These are phyloP conservation scores for Agastache rugosa DNA, from an alignment of 257 asterid species.

Conservation along the genomic window DNA sequence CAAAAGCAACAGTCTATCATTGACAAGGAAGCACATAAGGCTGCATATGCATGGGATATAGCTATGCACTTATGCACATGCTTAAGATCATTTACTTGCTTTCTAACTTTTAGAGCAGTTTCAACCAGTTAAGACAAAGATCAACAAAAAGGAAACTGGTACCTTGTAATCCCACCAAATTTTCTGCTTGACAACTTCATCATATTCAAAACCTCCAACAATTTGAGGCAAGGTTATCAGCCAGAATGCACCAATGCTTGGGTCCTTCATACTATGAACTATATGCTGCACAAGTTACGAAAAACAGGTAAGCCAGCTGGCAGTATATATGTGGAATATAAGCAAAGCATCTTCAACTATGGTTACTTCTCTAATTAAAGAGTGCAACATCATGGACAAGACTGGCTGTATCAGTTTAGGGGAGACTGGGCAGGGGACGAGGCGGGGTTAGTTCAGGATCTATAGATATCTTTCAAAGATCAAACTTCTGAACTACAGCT, in stretches of 20 bases:
- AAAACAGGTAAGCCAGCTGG: conserved; percentile 25
- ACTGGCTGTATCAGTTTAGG: not conserved
- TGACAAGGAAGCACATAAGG: conserved; percentile 23
- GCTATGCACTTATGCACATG: conserved; percentile 17
- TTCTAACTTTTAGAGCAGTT: not conserved
- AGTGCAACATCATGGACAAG: not conserved
- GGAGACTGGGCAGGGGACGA: not conserved
- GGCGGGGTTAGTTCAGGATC: too few species aligned
- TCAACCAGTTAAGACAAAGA: conserved; percentile 1
- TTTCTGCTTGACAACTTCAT: conserved; percentile 90
- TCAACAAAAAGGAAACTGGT: conserved; percentile 5
- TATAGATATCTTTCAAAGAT: not conserved
- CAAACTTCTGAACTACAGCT: too few species aligned
- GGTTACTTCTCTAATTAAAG: not conserved
- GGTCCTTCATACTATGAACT: conserved; percentile 92
- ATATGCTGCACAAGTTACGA: conserved; percentile 74
- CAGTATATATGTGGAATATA: conserved; percentile 6
- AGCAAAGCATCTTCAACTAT: conserved; percentile 22
- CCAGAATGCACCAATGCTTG: conserved; percentile 99
- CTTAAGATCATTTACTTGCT: not conserved
- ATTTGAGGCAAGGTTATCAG: conserved; percentile 91
- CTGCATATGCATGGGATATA: conserved; percentile 9
- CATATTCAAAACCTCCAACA: conserved; percentile 84
- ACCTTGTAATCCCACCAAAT: conserved; percentile 99
- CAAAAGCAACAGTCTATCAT: conserved; percentile 4